A percentile compares a stretch with the other conserved stretches of the same genome.
These are phyloP conservation scores for Ehretia macrophylla DNA, from an alignment of 257 asterid species.

Conservation along the genomic window DNA sequence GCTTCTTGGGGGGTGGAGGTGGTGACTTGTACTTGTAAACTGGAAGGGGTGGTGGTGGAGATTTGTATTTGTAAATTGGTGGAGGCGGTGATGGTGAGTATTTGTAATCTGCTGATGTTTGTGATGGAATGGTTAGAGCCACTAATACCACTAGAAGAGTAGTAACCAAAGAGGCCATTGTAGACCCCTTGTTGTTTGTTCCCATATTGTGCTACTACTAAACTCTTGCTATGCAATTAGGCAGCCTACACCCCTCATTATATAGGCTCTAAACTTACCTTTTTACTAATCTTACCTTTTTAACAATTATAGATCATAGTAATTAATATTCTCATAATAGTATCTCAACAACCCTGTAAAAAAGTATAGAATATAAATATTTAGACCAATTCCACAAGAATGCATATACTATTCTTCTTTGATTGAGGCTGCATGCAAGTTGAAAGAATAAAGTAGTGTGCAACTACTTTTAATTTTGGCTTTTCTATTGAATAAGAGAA, in stretches of 20 bases:
- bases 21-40: constrained; percentile 1
- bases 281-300: too few species aligned
- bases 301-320: too few species aligned
- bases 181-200: background rate
- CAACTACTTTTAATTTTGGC: too few species aligned
- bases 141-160: background rate
- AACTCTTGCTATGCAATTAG: background rate
- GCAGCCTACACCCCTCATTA: background rate
- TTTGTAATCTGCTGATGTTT: constrained; percentile 2
- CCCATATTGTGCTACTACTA: background rate
- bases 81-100: constrained; percentile 4
- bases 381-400: too few species aligned
- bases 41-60: background rate
- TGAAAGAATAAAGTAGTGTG: too few species aligned
- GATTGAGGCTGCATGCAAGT: too few species aligned
- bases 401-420: too few species aligned
- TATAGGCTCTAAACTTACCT: background rate
- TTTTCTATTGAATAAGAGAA: too few species aligned
- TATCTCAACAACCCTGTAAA: too few species aligned
- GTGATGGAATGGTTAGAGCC: background rate
- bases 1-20: background rate
- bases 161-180: background rate
- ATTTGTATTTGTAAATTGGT: background rate
- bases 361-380: too few species aligned
- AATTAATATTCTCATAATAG: too few species aligned